Evolutionary conservation across 2,329 filamentous ascomycete genomes (phyloP), one percentile per base, ranked within the genome.

Genomic region (Venturia carpophila): DNA sequence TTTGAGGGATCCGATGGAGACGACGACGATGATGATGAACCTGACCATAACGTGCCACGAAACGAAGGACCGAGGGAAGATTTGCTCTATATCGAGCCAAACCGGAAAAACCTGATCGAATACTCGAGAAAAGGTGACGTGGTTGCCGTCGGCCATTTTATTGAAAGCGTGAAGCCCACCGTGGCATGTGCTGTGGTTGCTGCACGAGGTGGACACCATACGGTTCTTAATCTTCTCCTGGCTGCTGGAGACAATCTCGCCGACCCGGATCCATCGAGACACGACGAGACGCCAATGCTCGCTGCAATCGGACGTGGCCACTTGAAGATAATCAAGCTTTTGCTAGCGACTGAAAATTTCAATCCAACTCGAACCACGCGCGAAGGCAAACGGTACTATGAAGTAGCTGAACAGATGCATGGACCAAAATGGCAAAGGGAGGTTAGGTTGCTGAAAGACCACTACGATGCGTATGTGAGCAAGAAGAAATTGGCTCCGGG

Each of bases 391-490:
- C 88, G 90, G 0, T 99, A 97, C 74, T 89, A 86, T 71, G 92
- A 99, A 68, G 87, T 97, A 67, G 91, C 94, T 1, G 85, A 88
- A 70, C 87, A 91, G 60, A 86, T 91, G 49, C 87, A 87, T 69
- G 93, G 94, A 0, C 90, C 92, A 9, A 89, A 91, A 67, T 97
- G 92, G 91, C 88, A 93, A 73, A 87, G 93, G 67, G 94, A 99
- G 74, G 87, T 89, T 68, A 84, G 91, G 55, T 79, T 95, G 65
- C 76, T 99, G 61, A 92, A 92, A 73, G 83, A 87, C 47, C 85
- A 89, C 3, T 92, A 87, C 69, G 87, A 92, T 66, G 83, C 84
- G 39, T 85, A 84, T 69, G 61, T 49, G 56, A 56, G 58, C 21
- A 63, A 52, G 37, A 67, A 60, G 27, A 58, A 65, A 13, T 21